Conservation (phyloP, 2,329 filamentous ascomycete genomes). For the Immersiporthe knoxdaviesiana region DNA sequence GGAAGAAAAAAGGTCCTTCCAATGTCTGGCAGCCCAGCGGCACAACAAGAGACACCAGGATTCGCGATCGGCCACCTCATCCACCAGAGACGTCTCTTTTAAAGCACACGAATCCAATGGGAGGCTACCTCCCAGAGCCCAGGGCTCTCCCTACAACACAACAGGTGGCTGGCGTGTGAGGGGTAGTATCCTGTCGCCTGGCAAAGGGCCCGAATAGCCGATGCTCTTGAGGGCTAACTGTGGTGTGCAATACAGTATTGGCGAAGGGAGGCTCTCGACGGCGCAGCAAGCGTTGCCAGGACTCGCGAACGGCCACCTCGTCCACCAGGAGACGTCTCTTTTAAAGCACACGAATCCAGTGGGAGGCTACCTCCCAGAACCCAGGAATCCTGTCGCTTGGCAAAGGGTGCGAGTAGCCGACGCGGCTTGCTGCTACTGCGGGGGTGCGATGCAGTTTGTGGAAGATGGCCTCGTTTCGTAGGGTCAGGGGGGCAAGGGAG, state of each 20-base stretch:
- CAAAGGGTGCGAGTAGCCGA: slow-evolving; percentile 3
- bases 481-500: not conserved
- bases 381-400: slow-evolving; percentile 1
- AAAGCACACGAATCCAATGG: not conserved
- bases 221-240: slow-evolving; percentile 11
- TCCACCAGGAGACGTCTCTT: not conserved
- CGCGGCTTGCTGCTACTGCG: slow-evolving; percentile 6
- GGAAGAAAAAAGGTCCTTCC: not conserved
- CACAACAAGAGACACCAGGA: slow-evolving; percentile 16
- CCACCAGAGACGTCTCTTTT: slow-evolving; percentile 7
- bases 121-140: slow-evolving; percentile 14
- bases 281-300: slow-evolving; percentile 8
- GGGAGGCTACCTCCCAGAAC: slow-evolving; percentile 8
- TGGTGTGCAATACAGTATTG: slow-evolving; percentile 17
- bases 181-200: slow-evolving; percentile 10
- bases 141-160: not conserved
- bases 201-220: slow-evolving; percentile 13
- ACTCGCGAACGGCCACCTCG: slow-evolving; percentile 1
- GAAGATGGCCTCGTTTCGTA: not conserved
- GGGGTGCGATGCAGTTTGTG: not conserved
- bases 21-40: slow-evolving; percentile 5
- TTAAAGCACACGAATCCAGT: slow-evolving; percentile 1
- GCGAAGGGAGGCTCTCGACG: not conserved
- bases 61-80: slow-evolving; percentile 12
- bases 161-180: too few relatives aligned